Conservation (phyloP, 768 basidiomycete species). For the Pleurotus tuber-regium region DNA sequence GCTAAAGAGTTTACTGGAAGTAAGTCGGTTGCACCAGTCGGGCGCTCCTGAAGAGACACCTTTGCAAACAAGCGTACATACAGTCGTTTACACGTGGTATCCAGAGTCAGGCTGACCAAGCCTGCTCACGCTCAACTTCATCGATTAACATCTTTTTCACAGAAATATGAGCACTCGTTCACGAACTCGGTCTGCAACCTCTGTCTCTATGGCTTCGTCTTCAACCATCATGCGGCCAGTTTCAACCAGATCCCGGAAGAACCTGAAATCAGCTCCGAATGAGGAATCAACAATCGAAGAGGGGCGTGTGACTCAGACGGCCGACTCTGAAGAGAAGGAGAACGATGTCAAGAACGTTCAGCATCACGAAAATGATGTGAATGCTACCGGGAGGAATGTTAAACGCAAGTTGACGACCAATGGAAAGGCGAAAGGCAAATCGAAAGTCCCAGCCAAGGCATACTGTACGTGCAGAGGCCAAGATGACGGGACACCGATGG, state of each 20-base stretch:
- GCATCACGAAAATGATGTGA: slow-evolving; percentile 18
- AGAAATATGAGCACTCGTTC: slow-evolving; percentile 44
- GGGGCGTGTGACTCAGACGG: slow-evolving; percentile 9
- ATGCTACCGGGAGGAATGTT: slow-evolving; percentile 17
- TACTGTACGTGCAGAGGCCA: slow-evolving; percentile 66
- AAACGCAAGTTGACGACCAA: slow-evolving; percentile 7
- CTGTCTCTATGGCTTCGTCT: slow-evolving; percentile 20
- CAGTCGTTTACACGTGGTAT: neutral
- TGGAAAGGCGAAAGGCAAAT: slow-evolving; percentile 11
- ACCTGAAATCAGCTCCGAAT: slow-evolving; percentile 2
- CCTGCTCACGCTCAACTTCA: neutral
- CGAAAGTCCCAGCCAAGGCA: slow-evolving; percentile 18
- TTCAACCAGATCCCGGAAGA: slow-evolving; percentile 8
- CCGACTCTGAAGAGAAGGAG: slow-evolving; percentile 23
- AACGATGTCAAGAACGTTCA: slow-evolving; percentile 19
- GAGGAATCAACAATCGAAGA: slow-evolving; percentile 2
- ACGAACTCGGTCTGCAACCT: slow-evolving; percentile 35
- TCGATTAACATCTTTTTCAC: neutral
- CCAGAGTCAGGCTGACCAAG: no score
- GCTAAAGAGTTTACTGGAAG: no score
- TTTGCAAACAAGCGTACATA: slow-evolving; percentile 1
- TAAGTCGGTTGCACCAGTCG: no score
- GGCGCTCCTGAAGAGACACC: no score
- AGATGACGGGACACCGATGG: slow-evolving; percentile 83
- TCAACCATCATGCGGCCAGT: neutral